Conservation (phyloP, 108 stramenopile genomes). For the Pseudonitzschia pungens region DNA sequence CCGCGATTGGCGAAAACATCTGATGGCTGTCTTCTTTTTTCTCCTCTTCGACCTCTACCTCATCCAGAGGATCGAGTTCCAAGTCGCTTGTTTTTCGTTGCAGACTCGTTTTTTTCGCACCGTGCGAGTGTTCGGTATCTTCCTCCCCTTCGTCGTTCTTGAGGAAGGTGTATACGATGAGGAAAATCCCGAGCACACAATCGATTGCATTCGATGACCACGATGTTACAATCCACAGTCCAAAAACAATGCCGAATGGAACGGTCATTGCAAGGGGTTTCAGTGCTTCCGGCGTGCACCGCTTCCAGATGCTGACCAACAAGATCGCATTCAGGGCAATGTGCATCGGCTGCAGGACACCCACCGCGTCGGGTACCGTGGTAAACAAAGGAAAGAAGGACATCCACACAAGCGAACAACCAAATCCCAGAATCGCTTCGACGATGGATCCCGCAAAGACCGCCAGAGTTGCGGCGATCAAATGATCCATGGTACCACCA, state of each 20-base stretch:
- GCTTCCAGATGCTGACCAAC: not conserved
- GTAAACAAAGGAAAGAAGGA: conserved; percentile 26
- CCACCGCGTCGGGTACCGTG: conserved; percentile 4
- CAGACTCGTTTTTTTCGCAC: not conserved
- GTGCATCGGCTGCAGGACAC: conserved; percentile 17
- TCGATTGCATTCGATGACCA: conserved; percentile 13
- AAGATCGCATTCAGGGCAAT: conserved; percentile 3
- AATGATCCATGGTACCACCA: conserved; percentile 15
- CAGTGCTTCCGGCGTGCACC: not conserved
- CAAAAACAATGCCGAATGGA: not conserved
- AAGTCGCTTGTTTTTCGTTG: conserved; percentile 1
- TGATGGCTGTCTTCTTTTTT: not conserved
- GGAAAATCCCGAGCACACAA: not conserved
- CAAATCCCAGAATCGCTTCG: conserved; percentile 13
- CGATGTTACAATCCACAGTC: conserved; percentile 14
- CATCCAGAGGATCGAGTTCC: not conserved
- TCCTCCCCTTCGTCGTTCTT: conserved; percentile 1
- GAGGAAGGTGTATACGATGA: not conserved
- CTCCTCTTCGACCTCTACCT: not conserved
- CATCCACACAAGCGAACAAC: conserved; percentile 17
- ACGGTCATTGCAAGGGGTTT: not conserved
- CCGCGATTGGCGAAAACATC: not conserved
- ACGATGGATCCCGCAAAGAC: conserved; percentile 12
- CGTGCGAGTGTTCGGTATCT: not conserved
- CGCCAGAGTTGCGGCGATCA: not conserved